These are phyloP conservation scores for Candida awuae DNA, from an alignment of 805 yeast species.

Conservation along the genomic window DNA sequence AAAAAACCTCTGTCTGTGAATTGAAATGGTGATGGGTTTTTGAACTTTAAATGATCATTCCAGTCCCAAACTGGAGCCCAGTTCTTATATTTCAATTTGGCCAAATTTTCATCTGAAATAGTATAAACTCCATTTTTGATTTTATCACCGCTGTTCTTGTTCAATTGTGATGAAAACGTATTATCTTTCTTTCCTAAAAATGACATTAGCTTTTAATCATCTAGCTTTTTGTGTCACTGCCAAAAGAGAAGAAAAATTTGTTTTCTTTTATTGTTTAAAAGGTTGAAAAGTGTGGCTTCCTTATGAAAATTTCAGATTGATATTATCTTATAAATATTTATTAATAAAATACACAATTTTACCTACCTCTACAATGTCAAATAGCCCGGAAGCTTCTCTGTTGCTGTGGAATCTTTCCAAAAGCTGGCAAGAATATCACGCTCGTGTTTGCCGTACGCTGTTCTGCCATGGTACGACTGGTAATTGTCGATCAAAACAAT, in stretches of 20 bases:
- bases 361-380: too few species aligned
- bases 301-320: too few species aligned
- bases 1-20: slow-evolving; percentile 52
- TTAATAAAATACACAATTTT: too few species aligned
- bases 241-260: too few species aligned
- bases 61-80: slow-evolving; percentile 14
- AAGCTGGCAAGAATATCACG: slow-evolving; percentile 21
- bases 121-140: slow-evolving; percentile 10
- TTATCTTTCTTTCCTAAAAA: slow-evolving; percentile 30
- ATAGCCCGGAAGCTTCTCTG: too few species aligned
- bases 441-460: slow-evolving; percentile 16
- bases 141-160: neutral
- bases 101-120: slow-evolving; percentile 3
- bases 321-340: too few species aligned
- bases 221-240: too few species aligned
- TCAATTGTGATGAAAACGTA: slow-evolving; percentile 10
- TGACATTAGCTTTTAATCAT: too few species aligned
- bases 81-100: slow-evolving; percentile 6
- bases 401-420: slow-evolving; percentile 18
- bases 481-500: slow-evolving; percentile 19
- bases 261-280: too few species aligned
- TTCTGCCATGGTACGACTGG: slow-evolving; percentile 22
- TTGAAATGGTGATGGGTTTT: slow-evolving; percentile 46
- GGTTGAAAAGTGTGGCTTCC: too few species aligned
- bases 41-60: slow-evolving; percentile 5